Evolutionary conservation across 208 protist genomes (phyloP).

Genomic region (Leishmania aethiopica): DNA sequence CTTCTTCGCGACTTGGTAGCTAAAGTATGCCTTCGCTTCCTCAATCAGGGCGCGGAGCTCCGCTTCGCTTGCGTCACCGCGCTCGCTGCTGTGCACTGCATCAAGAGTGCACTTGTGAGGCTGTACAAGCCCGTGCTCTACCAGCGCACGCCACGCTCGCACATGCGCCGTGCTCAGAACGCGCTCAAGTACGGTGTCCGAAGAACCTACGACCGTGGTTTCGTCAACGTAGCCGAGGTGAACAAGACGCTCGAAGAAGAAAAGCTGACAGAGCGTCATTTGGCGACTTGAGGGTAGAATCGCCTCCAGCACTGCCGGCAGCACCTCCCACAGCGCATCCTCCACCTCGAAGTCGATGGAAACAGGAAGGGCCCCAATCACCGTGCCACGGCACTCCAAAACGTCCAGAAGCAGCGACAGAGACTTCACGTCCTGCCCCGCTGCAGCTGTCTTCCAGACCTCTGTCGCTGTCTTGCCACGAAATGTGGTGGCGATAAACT

Average conservation of each 20-base stretch:
- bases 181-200: conserved; percentile 29
- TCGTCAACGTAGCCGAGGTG: conserved; percentile 23
- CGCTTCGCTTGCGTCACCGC: conserved; percentile 5
- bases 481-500: conserved; percentile 10
- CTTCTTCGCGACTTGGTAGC: conserved; percentile 13
- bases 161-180: conserved; percentile 30
- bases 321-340: conserved; percentile 16
- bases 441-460: conserved; percentile 14
- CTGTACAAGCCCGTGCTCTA: conserved; percentile 8
- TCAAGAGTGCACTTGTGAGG: conserved; percentile 16
- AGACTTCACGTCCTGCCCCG: conserved; percentile 13
- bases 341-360: conserved; percentile 16
- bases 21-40: conserved; percentile 15
- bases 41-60: conserved; percentile 24
- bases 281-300: conserved; percentile 19
- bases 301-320: conserved; percentile 30
- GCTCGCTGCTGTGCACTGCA: conserved; percentile 8
- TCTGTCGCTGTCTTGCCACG: conserved; percentile 6
- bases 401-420: conserved; percentile 51
- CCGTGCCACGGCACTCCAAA: conserved; percentile 29
- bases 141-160: conserved; percentile 23
- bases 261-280: conserved; percentile 32
- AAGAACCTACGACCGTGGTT: conserved; percentile 1
- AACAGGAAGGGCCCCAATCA: conserved; percentile 14
- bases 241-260: conserved; percentile 44